Conservation (phyloP, 2,329 filamentous ascomycete genomes). For the Fusarium sacchari region DNA sequence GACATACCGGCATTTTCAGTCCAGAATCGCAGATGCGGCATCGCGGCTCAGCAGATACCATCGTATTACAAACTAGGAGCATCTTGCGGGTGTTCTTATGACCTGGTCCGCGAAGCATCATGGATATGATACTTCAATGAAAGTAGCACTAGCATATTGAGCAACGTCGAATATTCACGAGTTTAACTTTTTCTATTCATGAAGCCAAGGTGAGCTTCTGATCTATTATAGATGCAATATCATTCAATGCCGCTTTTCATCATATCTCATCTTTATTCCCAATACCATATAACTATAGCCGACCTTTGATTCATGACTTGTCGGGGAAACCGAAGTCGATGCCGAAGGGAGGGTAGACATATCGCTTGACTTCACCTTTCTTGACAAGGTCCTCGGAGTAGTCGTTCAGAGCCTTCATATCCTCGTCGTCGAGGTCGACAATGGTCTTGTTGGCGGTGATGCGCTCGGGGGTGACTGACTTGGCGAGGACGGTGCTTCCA, state of each 20-base stretch:
- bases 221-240: constrained; percentile 18
- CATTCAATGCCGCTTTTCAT: constrained; percentile 11
- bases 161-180: background rate
- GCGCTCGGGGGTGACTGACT: constrained; percentile 74
- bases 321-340: constrained; percentile 79
- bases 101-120: background rate
- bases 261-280: constrained; percentile 1
- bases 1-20: background rate
- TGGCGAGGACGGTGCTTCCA: constrained; percentile 76
- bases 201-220: background rate
- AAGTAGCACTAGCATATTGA: background rate
- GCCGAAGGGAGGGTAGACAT: constrained; percentile 75
- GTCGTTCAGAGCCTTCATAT: constrained; percentile 67
- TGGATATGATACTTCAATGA: background rate
- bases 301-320: constrained; percentile 54
- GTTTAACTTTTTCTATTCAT: background rate
- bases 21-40: background rate
- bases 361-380: constrained; percentile 66
- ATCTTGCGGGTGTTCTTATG: background rate
- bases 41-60: background rate
- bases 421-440: constrained; percentile 71
- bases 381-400: constrained; percentile 62
- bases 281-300: constrained; percentile 6
- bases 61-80: background rate
- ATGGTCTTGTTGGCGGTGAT: constrained; percentile 77